A percentile compares a stretch with the other conserved stretches of the same genome.
Evolutionary conservation across 176 grass and related monocot genomes (phyloP).

Genomic region (Otatea glauca): DNA sequence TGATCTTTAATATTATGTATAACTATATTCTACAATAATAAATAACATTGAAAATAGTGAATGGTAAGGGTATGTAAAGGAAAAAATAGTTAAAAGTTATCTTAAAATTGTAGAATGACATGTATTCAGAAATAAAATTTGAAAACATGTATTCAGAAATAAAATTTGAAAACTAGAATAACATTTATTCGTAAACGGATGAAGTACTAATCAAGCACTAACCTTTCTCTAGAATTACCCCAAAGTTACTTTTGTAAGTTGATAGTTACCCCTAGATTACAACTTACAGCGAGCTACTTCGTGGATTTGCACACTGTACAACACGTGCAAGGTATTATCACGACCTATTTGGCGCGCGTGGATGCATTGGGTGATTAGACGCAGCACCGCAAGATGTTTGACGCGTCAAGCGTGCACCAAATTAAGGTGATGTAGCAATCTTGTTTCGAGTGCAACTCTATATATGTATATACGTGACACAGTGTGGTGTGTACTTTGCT

Average conservation of each 20-base stretch:
- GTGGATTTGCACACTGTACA: not conserved
- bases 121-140: too few relatives aligned
- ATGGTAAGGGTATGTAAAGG: too few relatives aligned
- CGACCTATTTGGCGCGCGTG: not conserved
- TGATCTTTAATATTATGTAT: too few relatives aligned
- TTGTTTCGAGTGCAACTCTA: constrained; percentile 19
- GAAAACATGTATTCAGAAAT: too few relatives aligned
- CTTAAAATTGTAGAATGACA: too few relatives aligned
- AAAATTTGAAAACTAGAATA: too few relatives aligned
- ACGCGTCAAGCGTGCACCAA: constrained; percentile 8
- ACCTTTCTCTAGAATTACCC: constrained; percentile 30
- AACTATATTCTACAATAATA: too few relatives aligned
- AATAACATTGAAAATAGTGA: too few relatives aligned
- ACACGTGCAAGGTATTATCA: constrained; percentile 15
- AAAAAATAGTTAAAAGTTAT: too few relatives aligned
- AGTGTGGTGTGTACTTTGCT: constrained; percentile 22
- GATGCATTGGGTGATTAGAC: not conserved
- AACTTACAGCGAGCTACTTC: not conserved
- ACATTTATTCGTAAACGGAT: too few relatives aligned
- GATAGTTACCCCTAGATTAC: constrained; percentile 17
- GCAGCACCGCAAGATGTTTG: not conserved
- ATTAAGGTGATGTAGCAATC: constrained; percentile 34
- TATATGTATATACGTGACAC: constrained; percentile 10
- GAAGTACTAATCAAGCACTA: not conserved
- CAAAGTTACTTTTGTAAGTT: constrained; percentile 36